A percentile compares a stretch with the other conserved stretches of the same genome.
Evolutionary conservation across 176 grass and related monocot genomes (phyloP).

Genomic region (Panicum miliaceum): DNA sequence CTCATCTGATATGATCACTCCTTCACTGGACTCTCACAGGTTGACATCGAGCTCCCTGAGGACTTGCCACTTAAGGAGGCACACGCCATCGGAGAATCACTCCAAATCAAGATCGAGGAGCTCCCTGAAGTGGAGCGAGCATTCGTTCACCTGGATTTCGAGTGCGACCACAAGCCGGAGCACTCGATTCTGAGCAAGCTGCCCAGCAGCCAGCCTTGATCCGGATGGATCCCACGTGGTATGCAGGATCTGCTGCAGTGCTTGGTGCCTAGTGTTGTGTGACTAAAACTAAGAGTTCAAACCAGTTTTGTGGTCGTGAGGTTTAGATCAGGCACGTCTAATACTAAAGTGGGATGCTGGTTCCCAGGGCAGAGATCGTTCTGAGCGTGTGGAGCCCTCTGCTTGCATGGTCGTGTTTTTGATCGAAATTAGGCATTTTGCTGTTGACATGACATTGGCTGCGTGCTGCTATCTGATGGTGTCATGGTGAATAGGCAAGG

Average conservation of each 20-base stretch:
- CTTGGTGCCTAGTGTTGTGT: background rate
- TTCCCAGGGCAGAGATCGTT: conserved; percentile 9
- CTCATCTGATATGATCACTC: conserved; percentile 7
- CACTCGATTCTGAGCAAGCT: conserved; percentile 88
- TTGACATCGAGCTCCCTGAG: conserved; percentile 96
- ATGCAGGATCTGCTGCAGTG: conserved; percentile 23
- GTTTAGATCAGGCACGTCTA: conserved; percentile 12
- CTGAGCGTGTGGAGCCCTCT: background rate
- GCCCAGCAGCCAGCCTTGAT: conserved; percentile 68
- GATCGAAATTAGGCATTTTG: conserved; percentile 12
- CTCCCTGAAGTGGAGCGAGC: conserved; percentile 89
- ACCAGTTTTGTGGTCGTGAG: conserved; percentile 5
- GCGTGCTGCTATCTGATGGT: background rate
- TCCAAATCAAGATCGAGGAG: conserved; percentile 94
- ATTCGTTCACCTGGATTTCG: conserved; percentile 91
- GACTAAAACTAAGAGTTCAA: background rate
- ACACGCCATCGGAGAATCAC: conserved; percentile 84
- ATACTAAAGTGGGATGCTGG: background rate
- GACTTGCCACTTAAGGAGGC: conserved; percentile 93
- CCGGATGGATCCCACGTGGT: background rate
- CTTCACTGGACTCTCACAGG: conserved; percentile 57
- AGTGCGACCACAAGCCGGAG: conserved; percentile 90
- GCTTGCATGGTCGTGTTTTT: background rate
- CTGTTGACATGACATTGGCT: background rate
- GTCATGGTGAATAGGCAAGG: background rate